phyloP scores from a whole-genome alignment of 495 filamentous ascomycete genomes.

The Penicillium silybi region DNA sequence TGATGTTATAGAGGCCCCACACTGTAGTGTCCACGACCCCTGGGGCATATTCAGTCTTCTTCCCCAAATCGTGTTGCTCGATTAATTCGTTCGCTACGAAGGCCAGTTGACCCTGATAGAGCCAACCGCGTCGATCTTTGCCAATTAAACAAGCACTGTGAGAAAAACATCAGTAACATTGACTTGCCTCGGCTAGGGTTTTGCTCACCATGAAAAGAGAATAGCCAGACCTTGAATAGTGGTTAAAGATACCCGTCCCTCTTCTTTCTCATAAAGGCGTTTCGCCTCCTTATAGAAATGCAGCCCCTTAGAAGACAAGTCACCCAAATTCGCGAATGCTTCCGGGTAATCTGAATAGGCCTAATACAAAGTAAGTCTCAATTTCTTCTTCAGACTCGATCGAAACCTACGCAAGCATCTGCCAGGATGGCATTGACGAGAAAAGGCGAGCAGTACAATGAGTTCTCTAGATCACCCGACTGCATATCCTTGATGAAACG shows the following conservation, averaged over 20 bases:
- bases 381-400: background rate
- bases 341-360: conserved; percentile 22
- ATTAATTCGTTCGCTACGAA: conserved; percentile 20
- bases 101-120: conserved; percentile 25
- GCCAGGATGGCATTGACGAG: conserved; percentile 45
- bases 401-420: conserved; percentile 9
- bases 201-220: conserved; percentile 8
- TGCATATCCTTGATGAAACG: conserved; percentile 41
- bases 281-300: conserved; percentile 27
- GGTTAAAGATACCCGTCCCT: conserved; percentile 5
- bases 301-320: conserved; percentile 13
- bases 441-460: conserved; percentile 41
- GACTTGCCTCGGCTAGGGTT: background rate
- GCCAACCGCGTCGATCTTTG: conserved; percentile 30
- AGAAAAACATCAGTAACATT: background rate
- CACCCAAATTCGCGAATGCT: conserved; percentile 8
- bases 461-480: conserved; percentile 16
- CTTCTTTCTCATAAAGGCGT: conserved; percentile 8
- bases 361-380: background rate
- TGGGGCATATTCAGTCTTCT: too few species aligned
- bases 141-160: conserved; percentile 30
- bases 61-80: background rate
- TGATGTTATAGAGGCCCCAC: conserved; percentile 19
- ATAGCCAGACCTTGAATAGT: conserved; percentile 15
- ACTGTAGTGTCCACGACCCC: conserved; percentile 12